Conservation (phyloP, 2,329 filamentous ascomycete genomes). For the Penicillium sp. region DNA sequence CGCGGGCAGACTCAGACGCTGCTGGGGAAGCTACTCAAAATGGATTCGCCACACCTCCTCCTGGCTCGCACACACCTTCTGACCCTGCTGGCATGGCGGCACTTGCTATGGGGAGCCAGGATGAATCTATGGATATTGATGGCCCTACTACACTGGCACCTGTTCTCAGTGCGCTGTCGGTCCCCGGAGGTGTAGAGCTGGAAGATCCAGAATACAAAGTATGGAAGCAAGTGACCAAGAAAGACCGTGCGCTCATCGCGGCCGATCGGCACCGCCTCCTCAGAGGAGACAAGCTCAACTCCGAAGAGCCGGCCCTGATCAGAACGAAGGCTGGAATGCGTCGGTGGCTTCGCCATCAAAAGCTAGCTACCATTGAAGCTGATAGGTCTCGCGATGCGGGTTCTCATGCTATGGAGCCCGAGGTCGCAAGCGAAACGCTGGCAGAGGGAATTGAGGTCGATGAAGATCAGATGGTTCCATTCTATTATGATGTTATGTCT, state of each 20-base stretch:
- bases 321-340: conserved; percentile 87
- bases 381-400: conserved; percentile 48
- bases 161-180: conserved; percentile 65
- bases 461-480: conserved; percentile 79
- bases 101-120: conserved; percentile 65
- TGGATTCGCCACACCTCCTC: conserved; percentile 81
- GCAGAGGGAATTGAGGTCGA: conserved; percentile 95
- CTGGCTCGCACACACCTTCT: conserved; percentile 74
- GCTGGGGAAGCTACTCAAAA: conserved; percentile 74
- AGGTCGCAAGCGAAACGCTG: conserved; percentile 69
- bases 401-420: conserved; percentile 50
- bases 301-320: conserved; percentile 83
- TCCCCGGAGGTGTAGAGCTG: conserved; percentile 78
- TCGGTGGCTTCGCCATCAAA: conserved; percentile 77
- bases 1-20: conserved; percentile 71
- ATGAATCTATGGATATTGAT: conserved; percentile 85
- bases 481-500: conserved; percentile 89
- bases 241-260: conserved; percentile 82
- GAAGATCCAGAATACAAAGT: conserved; percentile 92
- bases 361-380: conserved; percentile 62
- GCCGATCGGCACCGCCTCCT: conserved; percentile 87
- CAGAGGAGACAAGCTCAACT: conserved; percentile 78
- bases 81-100: conserved; percentile 68
- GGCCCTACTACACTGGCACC: conserved; percentile 66
- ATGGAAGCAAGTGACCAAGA: conserved; percentile 99